Evolutionary conservation across 768 basidiomycete species (phyloP).

Genomic region (Mrakia gelida): DNA sequence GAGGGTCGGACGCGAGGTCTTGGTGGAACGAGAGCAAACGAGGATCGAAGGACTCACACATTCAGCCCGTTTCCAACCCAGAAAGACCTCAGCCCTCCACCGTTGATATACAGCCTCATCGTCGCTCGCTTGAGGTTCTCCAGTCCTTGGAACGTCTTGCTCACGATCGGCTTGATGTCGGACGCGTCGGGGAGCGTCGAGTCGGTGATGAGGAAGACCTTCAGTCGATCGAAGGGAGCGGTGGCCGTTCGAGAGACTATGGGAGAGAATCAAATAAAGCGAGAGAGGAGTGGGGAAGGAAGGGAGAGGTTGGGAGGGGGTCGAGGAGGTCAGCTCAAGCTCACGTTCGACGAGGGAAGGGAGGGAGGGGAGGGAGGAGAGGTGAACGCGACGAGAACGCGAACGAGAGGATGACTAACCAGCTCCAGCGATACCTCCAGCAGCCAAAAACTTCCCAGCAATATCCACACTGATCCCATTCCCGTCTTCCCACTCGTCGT

Average conservation of each 20-base stretch:
- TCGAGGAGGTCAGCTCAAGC: background rate
- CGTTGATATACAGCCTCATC: slow-evolving; percentile 77
- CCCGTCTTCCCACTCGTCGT: slow-evolving; percentile 53
- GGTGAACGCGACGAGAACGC: background rate
- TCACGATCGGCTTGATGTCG: slow-evolving; percentile 1
- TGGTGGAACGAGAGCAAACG: background rate
- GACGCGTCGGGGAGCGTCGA: slow-evolving; percentile 18
- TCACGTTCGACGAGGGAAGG: background rate
- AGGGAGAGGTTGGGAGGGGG: background rate
- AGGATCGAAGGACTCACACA: slow-evolving; percentile 46
- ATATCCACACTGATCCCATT: slow-evolving; percentile 63
- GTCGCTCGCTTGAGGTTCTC: slow-evolving; percentile 64
- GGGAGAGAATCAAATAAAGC: background rate
- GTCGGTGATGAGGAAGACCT: slow-evolving; percentile 86
- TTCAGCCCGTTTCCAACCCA: slow-evolving; percentile 95
- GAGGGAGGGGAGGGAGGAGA: background rate
- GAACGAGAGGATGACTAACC: slow-evolving; percentile 53
- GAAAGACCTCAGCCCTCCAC: slow-evolving; percentile 74
- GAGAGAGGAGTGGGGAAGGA: background rate
- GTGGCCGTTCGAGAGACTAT: slow-evolving; percentile 92
- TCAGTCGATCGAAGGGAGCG: slow-evolving; percentile 94
- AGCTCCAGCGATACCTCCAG: slow-evolving; percentile 91
- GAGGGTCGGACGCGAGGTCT: background rate
- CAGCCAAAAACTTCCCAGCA: slow-evolving; percentile 82
- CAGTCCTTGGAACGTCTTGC: slow-evolving; percentile 1